Conservation (phyloP, 2,329 filamentous ascomycete genomes). For the Harringtonia aguacate region DNA sequence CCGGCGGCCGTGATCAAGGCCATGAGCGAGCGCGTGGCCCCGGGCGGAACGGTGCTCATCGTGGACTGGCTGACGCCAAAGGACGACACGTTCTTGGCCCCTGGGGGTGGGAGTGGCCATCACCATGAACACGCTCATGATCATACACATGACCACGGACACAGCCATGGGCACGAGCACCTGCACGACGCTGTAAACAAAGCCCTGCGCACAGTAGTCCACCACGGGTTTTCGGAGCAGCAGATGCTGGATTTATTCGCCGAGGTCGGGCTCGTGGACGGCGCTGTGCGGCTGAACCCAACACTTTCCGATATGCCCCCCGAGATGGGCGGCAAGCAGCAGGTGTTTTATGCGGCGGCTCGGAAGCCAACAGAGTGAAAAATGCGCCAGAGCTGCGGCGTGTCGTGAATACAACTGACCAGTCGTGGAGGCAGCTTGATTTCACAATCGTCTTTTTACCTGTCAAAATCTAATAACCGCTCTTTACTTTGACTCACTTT, state of each 20-base stretch:
- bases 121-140: not conserved
- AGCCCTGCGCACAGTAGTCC: not conserved
- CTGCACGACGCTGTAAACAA: not conserved
- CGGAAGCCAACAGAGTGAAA: not conserved
- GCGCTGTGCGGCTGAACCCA: not conserved
- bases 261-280: slow-evolving; percentile 5
- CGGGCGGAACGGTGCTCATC: slow-evolving; percentile 12
- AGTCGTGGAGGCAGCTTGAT: too few relatives aligned
- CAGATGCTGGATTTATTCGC: slow-evolving; percentile 8
- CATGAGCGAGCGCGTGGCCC: slow-evolving; percentile 9
- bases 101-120: not conserved
- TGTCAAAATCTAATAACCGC: too few relatives aligned
- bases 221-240: slow-evolving; percentile 8
- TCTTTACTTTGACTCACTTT: too few relatives aligned
- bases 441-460: too few relatives aligned
- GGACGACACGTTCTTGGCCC: too few relatives aligned
- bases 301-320: not conserved
- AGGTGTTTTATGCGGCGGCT: not conserved
- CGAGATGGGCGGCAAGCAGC: not conserved
- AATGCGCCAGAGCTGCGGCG: too few relatives aligned
- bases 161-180: not conserved
- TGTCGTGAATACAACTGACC: too few relatives aligned
- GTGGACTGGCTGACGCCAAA: slow-evolving; percentile 10
- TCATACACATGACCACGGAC: not conserved
- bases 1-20: slow-evolving; percentile 6